Base-by-base conservation (phyloP, 1,284 basidiomycete species). In the Melampsora abietis-canadensis region DNA sequence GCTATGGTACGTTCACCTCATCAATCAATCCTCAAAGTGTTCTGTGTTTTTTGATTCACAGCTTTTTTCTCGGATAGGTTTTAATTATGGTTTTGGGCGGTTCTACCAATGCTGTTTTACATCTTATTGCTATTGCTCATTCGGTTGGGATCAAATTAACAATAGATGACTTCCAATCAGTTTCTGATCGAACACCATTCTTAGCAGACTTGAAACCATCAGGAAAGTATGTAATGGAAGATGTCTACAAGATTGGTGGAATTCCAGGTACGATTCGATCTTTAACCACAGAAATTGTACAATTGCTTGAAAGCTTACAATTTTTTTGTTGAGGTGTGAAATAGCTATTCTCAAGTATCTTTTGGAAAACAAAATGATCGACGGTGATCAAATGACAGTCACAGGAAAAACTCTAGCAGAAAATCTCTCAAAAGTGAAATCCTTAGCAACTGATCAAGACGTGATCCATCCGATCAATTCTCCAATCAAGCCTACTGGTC, bases 71-170 rank as follows among this genome's bases (percentile, higher is more conserved):
- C 54, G 12, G 14, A 31, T 66, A 78, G 78, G 77, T 78, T 31
- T 76, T 97, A 67, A 92, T 91, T 17, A 95, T 97, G 90, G 90
- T 94, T 79, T 87, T 97, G 21, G 95, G 92, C 68, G 92, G 92
- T 57, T 94, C 92, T 4, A 97, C 94, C 12, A 97, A 97, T 81
- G 90, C 93, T 37, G 93, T 95, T 27, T 84, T 95, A 34, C 92
- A 95, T 82, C 84, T 95, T 76, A 90, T 94, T 79, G 93, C 92
- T 46, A 88, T 95, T 77, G 92, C 93, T 0, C 91, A 92, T 80
- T 90, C 91, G 1, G 91, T 91, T 59, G 92, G 92, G 37, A 88
- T 95, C 82, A 85, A 87, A 61, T 85, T 95, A 74, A 87, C 86
- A 14, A 85, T 95, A 64, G 92, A 94, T 78, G 92, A 94, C 82